Percentiles rank a stretch among this genome's conserved stretches.
Conservation (phyloP, 495 filamentous ascomycete species). For the Hyaloscypha variabilis region DNA sequence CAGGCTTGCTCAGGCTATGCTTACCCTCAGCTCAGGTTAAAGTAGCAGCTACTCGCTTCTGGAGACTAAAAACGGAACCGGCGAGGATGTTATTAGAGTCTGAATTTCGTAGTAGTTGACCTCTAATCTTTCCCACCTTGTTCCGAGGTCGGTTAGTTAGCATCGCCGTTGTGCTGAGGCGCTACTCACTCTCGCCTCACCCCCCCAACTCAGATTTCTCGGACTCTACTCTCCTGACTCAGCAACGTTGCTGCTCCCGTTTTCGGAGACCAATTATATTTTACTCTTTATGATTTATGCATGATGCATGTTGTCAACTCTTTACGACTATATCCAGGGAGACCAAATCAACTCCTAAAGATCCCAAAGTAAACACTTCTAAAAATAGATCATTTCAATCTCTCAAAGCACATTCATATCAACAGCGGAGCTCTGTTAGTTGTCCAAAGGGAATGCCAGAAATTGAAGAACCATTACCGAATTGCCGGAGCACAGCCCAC, state of each 20-base stretch:
- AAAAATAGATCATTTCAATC: constrained; percentile 11
- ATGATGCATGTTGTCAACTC: constrained; percentile 1
- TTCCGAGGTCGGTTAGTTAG: neutral
- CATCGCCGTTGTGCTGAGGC: too few species aligned
- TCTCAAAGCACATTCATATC: neutral
- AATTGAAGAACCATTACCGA: neutral
- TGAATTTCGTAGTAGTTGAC: too few species aligned
- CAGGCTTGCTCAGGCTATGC: too few species aligned
- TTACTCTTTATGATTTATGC: neutral
- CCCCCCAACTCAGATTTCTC: neutral
- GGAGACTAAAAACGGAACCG: too few species aligned
- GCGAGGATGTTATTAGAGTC: too few species aligned
- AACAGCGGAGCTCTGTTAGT: neutral
- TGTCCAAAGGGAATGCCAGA: constrained; percentile 3
- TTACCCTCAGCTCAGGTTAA: too few species aligned
- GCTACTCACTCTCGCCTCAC: neutral
- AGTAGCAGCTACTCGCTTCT: too few species aligned
- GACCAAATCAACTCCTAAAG: neutral
- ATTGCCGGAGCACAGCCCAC: neutral
- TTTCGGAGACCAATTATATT: constrained; percentile 4
- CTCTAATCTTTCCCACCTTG: too few species aligned
- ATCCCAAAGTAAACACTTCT: constrained; percentile 3
- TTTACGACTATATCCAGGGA: constrained; percentile 16
- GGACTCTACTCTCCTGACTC: constrained; percentile 5
- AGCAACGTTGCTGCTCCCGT: constrained; percentile 13